A percentile compares a stretch with the other conserved stretches of the same genome.
Evolutionary conservation across 2,329 filamentous ascomycete species (phyloP).

Genomic region (Nemania sp.): DNA sequence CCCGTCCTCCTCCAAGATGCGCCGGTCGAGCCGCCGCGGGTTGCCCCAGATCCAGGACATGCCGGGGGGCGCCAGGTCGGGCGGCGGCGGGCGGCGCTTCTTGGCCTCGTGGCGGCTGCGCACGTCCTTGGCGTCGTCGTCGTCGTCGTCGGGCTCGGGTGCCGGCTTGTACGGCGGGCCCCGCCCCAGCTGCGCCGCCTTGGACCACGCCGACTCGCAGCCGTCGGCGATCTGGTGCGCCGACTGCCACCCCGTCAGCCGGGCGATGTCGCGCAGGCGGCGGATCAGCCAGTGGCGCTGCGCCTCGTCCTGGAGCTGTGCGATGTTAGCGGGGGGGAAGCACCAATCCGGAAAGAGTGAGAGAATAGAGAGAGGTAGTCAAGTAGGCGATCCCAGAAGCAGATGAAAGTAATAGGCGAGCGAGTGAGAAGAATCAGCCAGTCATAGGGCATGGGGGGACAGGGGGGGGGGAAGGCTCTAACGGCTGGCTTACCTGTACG

Average conservation of each 20-base stretch:
- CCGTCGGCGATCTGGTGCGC: conserved; percentile 80
- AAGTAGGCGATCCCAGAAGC: not conserved
- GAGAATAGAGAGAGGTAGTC: not conserved
- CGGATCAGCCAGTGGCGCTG: conserved; percentile 81
- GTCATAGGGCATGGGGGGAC: not conserved
- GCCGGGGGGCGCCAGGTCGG: conserved; percentile 15
- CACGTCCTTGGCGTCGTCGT: conserved; percentile 37
- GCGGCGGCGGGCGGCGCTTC: conserved; percentile 15
- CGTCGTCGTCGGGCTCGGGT: conserved; percentile 32
- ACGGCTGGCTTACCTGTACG: conserved; percentile 60
- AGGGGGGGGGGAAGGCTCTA: not conserved
- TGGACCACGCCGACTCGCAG: conserved; percentile 84
- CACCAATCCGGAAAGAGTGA: conserved; percentile 2
- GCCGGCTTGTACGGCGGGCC: conserved; percentile 72
- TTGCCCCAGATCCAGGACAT: conserved; percentile 50
- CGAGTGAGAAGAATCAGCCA: not conserved
- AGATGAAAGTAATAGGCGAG: not conserved
- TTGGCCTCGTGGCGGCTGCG: conserved; percentile 21
- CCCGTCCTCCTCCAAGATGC: conserved; percentile 53
- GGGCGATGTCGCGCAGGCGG: conserved; percentile 74
- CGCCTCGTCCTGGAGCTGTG: conserved; percentile 67
- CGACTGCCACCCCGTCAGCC: conserved; percentile 85
- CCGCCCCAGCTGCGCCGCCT: conserved; percentile 70
- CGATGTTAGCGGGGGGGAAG: not conserved
- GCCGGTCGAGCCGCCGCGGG: conserved; percentile 55